Conservation (phyloP, 2,329 filamentous ascomycete species). For the Xylaria multiplex region DNA sequence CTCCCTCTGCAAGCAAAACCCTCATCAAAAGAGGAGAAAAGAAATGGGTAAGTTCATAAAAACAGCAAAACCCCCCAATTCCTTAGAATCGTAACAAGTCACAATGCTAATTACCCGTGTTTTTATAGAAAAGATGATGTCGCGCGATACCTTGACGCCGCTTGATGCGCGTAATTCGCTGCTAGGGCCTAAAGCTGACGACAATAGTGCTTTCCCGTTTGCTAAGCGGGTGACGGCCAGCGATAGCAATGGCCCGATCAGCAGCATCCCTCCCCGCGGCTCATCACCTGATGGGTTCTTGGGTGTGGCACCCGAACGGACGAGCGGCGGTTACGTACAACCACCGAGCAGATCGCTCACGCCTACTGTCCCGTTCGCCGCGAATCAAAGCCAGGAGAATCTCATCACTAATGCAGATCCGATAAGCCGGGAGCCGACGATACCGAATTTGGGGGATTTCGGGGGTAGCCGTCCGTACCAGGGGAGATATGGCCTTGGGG, state of each 20-base stretch:
- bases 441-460: constrained; percentile 45
- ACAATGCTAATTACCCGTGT: constrained; percentile 20
- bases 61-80: neutral
- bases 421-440: constrained; percentile 51
- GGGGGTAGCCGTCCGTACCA: constrained; percentile 35
- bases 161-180: constrained; percentile 89
- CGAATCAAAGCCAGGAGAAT: constrained; percentile 51
- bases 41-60: constrained; percentile 76
- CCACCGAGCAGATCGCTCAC: constrained; percentile 52
- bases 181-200: constrained; percentile 60
- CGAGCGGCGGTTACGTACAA: constrained; percentile 33
- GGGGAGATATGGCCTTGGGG: constrained; percentile 36
- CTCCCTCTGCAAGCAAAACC: constrained; percentile 85
- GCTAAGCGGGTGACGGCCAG: constrained; percentile 53
- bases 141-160: constrained; percentile 82
- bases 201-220: constrained; percentile 56
- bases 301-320: constrained; percentile 38
- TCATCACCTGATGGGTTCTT: constrained; percentile 51
- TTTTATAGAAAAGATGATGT: constrained; percentile 74
- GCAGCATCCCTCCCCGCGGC: constrained; percentile 38
- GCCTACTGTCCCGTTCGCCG: constrained; percentile 45
- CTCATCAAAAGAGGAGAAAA: constrained; percentile 87
- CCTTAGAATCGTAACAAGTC: constrained; percentile 13
- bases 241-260: constrained; percentile 48
- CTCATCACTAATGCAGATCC: constrained; percentile 56